These are phyloP conservation scores for Cladosporium sp. DNA, from an alignment of 2,329 filamentous ascomycete genomes.

Conservation along the genomic window DNA sequence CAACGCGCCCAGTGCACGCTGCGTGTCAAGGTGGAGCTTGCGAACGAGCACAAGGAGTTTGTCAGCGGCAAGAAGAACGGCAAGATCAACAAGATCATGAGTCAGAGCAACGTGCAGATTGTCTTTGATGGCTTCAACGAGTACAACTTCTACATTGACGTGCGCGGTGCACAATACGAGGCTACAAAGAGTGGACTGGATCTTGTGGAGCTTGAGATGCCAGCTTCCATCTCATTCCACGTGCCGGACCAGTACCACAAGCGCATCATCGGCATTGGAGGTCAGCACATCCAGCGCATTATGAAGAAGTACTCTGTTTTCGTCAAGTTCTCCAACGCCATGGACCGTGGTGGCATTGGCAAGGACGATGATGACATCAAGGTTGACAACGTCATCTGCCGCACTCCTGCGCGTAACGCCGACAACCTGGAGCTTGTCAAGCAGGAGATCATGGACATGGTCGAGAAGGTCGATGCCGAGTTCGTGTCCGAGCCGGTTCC, in stretches of 20 bases:
- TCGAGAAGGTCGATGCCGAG: conserved; percentile 94
- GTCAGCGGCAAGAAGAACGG: conserved; percentile 99
- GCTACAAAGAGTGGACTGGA: conserved; percentile 90
- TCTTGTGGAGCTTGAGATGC: conserved; percentile 98
- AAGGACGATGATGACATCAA: conserved; percentile 98
- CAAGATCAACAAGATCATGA: conserved; percentile 99
- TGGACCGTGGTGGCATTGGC: conserved; percentile 91
- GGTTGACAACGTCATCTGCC: conserved; percentile 98
- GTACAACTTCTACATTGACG: conserved; percentile 99
- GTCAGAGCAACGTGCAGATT: conserved; percentile 97
- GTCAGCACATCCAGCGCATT: conserved; percentile 97
- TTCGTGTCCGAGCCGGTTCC: conserved; percentile 92
- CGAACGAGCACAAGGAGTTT: conserved; percentile 99
- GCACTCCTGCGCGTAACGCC: conserved; percentile 93
- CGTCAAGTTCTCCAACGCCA: conserved; percentile 98
- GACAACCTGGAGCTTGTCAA: conserved; percentile 97
- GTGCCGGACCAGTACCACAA: conserved; percentile 99
- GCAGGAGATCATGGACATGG: conserved; percentile 99
- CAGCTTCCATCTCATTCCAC: conserved; percentile 97
- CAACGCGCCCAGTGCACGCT: conserved; percentile 87
- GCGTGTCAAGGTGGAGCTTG: conserved; percentile 95
- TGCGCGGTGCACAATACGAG: conserved; percentile 88
- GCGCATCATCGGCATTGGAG: conserved; percentile 97
- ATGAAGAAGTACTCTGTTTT: conserved; percentile 99
- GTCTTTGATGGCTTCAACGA: conserved; percentile 99